Percentiles rank a stretch among this genome's conserved stretches.
Evolutionary conservation across 257 asterid genomes (phyloP).

Genomic region (Lycium barbarum): DNA sequence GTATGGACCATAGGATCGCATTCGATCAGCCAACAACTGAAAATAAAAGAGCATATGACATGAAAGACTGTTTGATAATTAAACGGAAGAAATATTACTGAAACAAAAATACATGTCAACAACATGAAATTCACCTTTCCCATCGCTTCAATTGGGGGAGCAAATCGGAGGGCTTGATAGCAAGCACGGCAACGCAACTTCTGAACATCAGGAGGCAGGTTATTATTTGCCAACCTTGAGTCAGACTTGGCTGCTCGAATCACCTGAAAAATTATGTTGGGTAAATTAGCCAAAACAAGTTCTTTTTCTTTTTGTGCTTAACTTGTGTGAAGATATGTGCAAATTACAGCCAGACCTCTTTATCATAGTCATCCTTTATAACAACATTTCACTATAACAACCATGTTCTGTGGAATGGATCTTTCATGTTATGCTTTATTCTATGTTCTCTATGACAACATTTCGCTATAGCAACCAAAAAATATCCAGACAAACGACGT

Average conservation of each 20-base stretch:
- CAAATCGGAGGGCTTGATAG: slow-evolving; percentile 82
- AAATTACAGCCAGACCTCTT: not conserved
- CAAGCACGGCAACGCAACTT: slow-evolving; percentile 95
- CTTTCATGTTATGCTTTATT: no score
- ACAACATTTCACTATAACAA: no score
- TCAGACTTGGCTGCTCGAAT: slow-evolving; percentile 96
- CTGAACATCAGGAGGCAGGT: slow-evolving; percentile 88
- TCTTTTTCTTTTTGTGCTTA: not conserved
- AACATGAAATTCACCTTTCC: slow-evolving; percentile 66
- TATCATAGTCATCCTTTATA: no score
- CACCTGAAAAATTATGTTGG: slow-evolving; percentile 49
- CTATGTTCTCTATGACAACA: no score
- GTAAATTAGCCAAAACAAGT: not conserved
- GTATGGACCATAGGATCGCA: slow-evolving; percentile 75
- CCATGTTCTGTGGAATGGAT: no score
- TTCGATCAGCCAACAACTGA: slow-evolving; percentile 86
- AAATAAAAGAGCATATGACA: slow-evolving; percentile 14
- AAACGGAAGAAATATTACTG: not conserved
- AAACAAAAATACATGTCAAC: not conserved
- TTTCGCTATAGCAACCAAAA: no score
- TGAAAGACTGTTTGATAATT: not conserved
- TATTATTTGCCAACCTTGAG: slow-evolving; percentile 90
- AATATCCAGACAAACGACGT: no score
- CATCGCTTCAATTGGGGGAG: slow-evolving; percentile 83
- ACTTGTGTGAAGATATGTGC: not conserved